Evolutionary conservation across 305 asterid genomes (phyloP).

Genomic region (Fraxinus albicans): DNA sequence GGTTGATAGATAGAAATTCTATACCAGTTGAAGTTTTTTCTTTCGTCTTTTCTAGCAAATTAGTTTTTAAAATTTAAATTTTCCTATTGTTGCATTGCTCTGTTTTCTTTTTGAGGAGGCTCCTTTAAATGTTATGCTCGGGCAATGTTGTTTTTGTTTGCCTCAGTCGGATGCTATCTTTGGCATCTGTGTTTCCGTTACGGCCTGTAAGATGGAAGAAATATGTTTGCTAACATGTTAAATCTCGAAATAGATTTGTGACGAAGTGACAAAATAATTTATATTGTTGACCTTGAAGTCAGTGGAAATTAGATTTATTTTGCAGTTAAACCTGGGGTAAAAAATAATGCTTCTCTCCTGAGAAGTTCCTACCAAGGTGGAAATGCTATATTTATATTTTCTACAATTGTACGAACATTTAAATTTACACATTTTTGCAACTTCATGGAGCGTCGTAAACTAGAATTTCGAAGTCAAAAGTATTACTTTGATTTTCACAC

Average conservation of each 20-base stretch:
- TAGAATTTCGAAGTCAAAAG: background rate
- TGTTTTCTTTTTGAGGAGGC: background rate
- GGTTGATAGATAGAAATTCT: slow-evolving; percentile 36
- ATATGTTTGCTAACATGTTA: background rate
- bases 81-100: background rate
- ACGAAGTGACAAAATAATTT: background rate
- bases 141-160: background rate
- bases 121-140: background rate
- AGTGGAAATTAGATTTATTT: background rate
- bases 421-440: background rate
- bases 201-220: background rate
- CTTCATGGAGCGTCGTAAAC: background rate
- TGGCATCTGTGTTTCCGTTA: background rate
- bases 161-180: background rate
- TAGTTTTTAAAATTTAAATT: background rate
- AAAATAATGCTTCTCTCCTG: background rate
- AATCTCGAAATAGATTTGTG: background rate
- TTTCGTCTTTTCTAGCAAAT: background rate
- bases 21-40: background rate
- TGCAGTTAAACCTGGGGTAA: background rate
- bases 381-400: background rate
- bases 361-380: background rate
- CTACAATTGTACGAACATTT: background rate
- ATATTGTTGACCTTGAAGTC: background rate
- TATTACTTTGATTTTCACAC: background rate